Evolutionary conservation across 106 monocot genomes (phyloP).

Genomic region (Allium fistulosum): DNA sequence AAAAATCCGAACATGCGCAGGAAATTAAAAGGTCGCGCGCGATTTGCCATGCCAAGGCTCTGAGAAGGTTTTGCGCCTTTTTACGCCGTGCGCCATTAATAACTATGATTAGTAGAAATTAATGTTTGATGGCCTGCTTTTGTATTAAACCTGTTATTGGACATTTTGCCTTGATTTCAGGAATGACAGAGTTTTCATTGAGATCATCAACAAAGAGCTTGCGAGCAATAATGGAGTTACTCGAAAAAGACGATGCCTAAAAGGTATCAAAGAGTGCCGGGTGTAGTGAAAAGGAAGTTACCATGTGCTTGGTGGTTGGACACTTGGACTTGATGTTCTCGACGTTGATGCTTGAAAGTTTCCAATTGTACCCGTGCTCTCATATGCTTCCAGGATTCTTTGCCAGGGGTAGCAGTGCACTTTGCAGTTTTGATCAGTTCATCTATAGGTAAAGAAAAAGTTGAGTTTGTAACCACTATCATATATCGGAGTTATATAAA

Average conservation of each 20-base stretch:
- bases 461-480: too few relatives aligned
- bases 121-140: too few relatives aligned
- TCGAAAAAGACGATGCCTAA: constrained; percentile 12
- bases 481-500: too few relatives aligned
- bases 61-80: too few relatives aligned
- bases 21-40: too few relatives aligned
- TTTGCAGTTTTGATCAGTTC: constrained; percentile 13
- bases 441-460: neutral
- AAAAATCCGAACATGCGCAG: too few relatives aligned
- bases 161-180: constrained; percentile 3
- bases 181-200: neutral
- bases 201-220: constrained; percentile 8
- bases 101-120: too few relatives aligned
- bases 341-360: constrained; percentile 15
- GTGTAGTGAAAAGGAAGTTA: constrained; percentile 9
- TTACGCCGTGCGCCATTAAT: too few relatives aligned
- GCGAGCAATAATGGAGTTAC: constrained; percentile 1
- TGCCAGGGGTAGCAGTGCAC: constrained; percentile 9
- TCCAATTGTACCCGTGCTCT: constrained; percentile 12
- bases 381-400: constrained; percentile 9
- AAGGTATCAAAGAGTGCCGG: constrained; percentile 6
- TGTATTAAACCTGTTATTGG: too few relatives aligned
- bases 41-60: too few relatives aligned
- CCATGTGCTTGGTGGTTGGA: constrained; percentile 8
- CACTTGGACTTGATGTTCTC: constrained; percentile 10